Conservation (phyloP, 2,329 filamentous ascomycete genomes). For the Fusarium sp. region DNA sequence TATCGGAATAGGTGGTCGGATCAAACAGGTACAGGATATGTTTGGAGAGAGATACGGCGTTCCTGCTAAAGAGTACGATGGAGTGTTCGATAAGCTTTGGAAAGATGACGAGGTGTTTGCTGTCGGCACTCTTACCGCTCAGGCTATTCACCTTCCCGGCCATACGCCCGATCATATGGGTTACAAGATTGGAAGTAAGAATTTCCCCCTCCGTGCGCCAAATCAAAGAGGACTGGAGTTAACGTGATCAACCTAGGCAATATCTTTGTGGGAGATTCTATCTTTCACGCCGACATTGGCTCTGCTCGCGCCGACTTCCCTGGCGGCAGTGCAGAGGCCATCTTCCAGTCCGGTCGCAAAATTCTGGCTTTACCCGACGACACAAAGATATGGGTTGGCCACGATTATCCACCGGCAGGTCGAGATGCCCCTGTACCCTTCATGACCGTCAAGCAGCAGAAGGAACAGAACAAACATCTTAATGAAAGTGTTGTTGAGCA, state of each 20-base stretch:
- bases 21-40: slow-evolving; percentile 64
- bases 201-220: too few relatives aligned
- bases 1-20: slow-evolving; percentile 70
- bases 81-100: slow-evolving; percentile 68
- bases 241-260: slow-evolving; percentile 51
- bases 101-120: slow-evolving; percentile 67
- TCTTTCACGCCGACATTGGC: slow-evolving; percentile 68
- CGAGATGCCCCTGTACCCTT: slow-evolving; percentile 56
- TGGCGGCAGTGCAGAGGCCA: slow-evolving; percentile 60
- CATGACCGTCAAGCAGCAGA: slow-evolving; percentile 63
- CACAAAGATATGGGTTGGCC: slow-evolving; percentile 67
- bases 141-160: slow-evolving; percentile 69
- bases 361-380: slow-evolving; percentile 61
- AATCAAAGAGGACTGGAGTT: neutral
- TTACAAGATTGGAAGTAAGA: slow-evolving; percentile 66
- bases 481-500: slow-evolving; percentile 58
- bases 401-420: slow-evolving; percentile 64
- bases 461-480: slow-evolving; percentile 64
- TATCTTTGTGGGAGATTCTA: slow-evolving; percentile 68
- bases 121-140: slow-evolving; percentile 63
- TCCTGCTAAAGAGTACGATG: slow-evolving; percentile 57
- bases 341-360: slow-evolving; percentile 61
- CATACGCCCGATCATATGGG: slow-evolving; percentile 74
- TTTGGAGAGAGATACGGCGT: slow-evolving; percentile 67
- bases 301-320: slow-evolving; percentile 70